Base-by-base conservation (phyloP, 1,284 basidiomycete species). In the Malassezia psittaci region DNA sequence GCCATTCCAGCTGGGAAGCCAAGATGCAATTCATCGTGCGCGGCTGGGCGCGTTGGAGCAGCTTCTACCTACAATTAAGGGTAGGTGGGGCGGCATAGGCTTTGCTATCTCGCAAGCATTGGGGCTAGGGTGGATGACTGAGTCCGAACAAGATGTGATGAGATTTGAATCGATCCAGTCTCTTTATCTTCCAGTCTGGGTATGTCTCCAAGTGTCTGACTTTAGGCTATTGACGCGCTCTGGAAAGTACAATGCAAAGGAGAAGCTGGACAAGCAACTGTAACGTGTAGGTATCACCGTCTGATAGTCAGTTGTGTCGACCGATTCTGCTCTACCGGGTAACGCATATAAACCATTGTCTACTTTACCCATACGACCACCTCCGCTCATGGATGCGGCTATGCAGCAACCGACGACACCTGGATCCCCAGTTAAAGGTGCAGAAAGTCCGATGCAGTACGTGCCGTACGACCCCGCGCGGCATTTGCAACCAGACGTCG, bases 11-110 rank as follows among this genome's bases (percentile, higher is more conserved):
- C 35, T 57, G 5, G n/a, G 40, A 1, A 36, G 45, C 3, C 18
- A 48, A 15, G 51, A 52, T 39, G 55, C 55, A 6, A 40, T 57
- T 16, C 47, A 57, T 39, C 50, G 55, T 5, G 50, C 55, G 36
- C 44, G 55, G 10, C 51, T 57, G 15, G 55, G 45, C 11, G 55
- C 55, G 2, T 34, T 57, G 8, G 50, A 57, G 45, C 55, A 52
- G 40, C 45, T 57, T 8, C 29, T 57, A 3, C 55, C 55, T n/a
- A 38, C 35, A 3, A 52, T 57, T 35, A 57, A 52, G 35, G 55
- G 55, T 9, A 50, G 55, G 15, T 57, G 55, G 55, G 50, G 50
- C 24, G 51, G 39, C 33, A 34, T 49, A 12, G 44, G 33, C 1
- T 52, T 52, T 40, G 50, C 51, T 11, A 33, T 52, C 10, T 24